A percentile compares a stretch with the other conserved stretches of the same genome.
These are phyloP conservation scores for Thalassiosira livingstoniorum DNA, from an alignment of 352 stramenopile species.

Conservation along the genomic window DNA sequence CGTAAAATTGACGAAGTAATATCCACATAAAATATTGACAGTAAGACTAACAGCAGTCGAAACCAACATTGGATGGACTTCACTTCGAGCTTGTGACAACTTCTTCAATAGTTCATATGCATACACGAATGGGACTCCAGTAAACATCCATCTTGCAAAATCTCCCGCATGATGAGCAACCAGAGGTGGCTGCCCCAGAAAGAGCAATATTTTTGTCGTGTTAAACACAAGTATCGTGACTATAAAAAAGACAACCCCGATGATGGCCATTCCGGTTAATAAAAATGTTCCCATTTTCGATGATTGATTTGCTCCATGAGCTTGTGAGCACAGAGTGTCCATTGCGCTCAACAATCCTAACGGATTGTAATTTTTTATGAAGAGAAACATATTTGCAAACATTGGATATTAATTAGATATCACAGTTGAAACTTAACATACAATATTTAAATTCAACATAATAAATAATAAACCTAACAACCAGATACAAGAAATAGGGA, in stretches of 20 bases:
- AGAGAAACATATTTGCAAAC: too few species aligned
- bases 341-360: slow-evolving; percentile 88
- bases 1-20: slow-evolving; percentile 89
- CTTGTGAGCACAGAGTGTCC: slow-evolving; percentile 89
- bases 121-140: slow-evolving; percentile 88
- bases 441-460: not conserved
- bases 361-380: too few species aligned
- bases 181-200: slow-evolving; percentile 84
- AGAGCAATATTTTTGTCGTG: slow-evolving; percentile 86
- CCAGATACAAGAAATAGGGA: slow-evolving; percentile 62
- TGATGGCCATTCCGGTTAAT: slow-evolving; percentile 87
- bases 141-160: slow-evolving; percentile 85
- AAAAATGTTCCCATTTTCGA: slow-evolving; percentile 89
- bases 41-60: slow-evolving; percentile 86
- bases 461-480: not conserved
- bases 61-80: slow-evolving; percentile 87
- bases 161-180: slow-evolving; percentile 84
- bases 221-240: slow-evolving; percentile 65
- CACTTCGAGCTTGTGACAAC: slow-evolving; percentile 88
- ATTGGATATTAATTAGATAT: too few species aligned
- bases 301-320: slow-evolving; percentile 88
- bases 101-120: slow-evolving; percentile 87
- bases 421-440: too few species aligned
- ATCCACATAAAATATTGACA: slow-evolving; percentile 86
- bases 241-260: slow-evolving; percentile 71